A percentile compares a stretch with the other conserved stretches of the same genome.
phyloP scores from a whole-genome alignment of 371 early-diverging fungal species.

The Circinella minor region DNA sequence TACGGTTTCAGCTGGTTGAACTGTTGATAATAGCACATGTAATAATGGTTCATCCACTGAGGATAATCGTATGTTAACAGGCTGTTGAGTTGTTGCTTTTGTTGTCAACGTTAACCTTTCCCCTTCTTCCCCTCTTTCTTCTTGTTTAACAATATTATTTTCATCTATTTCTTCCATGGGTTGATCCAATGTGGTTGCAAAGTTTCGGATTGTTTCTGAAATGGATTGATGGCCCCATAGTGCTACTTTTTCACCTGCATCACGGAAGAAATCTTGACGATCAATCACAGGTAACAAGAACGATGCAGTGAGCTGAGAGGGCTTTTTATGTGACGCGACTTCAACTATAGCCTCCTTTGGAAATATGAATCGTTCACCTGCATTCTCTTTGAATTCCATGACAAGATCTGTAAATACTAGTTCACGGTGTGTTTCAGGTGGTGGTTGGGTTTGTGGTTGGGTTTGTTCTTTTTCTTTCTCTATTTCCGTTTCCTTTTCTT shows the following conservation, averaged over 20 bases:
- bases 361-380: slow-evolving; percentile 49
- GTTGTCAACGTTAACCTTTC: background rate
- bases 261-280: slow-evolving; percentile 23
- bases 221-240: slow-evolving; percentile 24
- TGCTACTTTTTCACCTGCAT: slow-evolving; percentile 34
- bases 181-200: background rate
- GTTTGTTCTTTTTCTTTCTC: too few relatives aligned
- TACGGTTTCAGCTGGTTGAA: slow-evolving; percentile 25
- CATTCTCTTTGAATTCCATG: slow-evolving; percentile 46
- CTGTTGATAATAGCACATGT: slow-evolving; percentile 18
- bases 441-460: background rate
- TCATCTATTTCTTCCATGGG: slow-evolving; percentile 2
- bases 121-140: background rate
- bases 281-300: slow-evolving; percentile 19
- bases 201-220: slow-evolving; percentile 5
- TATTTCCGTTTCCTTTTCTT: too few relatives aligned
- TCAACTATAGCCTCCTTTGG: slow-evolving; percentile 45
- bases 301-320: background rate
- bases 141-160: background rate
- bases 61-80: slow-evolving; percentile 30
- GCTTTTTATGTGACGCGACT: background rate
- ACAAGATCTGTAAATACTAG: slow-evolving; percentile 41
- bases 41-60: slow-evolving; percentile 19
- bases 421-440: background rate
- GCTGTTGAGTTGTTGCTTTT: slow-evolving; percentile 18